Percentiles rank a stretch among this genome's conserved stretches.
Evolutionary conservation across 331 rosid species (phyloP).

Genomic region (Quercus phellos): DNA sequence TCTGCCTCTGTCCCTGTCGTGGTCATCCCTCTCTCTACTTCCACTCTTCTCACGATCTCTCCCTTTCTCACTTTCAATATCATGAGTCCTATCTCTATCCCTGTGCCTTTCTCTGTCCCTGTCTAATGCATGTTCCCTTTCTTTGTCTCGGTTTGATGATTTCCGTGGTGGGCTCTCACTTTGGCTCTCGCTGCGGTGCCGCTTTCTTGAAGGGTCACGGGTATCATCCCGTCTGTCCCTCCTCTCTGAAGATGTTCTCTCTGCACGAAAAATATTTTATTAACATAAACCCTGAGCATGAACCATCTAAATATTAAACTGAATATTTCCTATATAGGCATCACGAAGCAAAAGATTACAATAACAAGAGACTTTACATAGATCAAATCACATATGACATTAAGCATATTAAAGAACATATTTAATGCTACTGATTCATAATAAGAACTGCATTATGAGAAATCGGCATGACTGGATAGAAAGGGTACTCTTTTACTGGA

Average conservation of each 20-base stretch:
- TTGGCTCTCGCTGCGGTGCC: conserved; percentile 67
- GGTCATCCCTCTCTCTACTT: conserved; percentile 87
- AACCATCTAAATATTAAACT: not conserved
- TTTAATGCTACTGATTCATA: not conserved
- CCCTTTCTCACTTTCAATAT: conserved; percentile 58
- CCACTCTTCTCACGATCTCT: conserved; percentile 80
- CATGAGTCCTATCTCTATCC: conserved; percentile 47
- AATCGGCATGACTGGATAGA: not conserved
- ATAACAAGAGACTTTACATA: not conserved
- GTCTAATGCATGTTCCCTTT: conserved; percentile 57
- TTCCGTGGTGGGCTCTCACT: conserved; percentile 67
- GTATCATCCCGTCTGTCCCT: conserved; percentile 57
- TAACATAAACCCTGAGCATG: not conserved
- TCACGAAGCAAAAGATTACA: not conserved
- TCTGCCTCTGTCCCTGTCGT: conserved; percentile 59
- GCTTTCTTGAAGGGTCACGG: conserved; percentile 60
- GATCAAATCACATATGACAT: not conserved
- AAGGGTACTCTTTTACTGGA: not conserved
- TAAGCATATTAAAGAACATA: not conserved
- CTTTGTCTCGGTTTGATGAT: conserved; percentile 61
- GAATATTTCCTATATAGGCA: not conserved
- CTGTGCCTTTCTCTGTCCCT: conserved; percentile 63
- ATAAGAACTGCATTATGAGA: not conserved
- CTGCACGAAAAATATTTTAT: conserved; percentile 24
- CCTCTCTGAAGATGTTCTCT: conserved; percentile 59